Percentiles rank a stretch among this genome's conserved stretches.
Evolutionary conservation across 73 alveolate genomes (phyloP).

Genomic region (Diophrys appendiculata): DNA sequence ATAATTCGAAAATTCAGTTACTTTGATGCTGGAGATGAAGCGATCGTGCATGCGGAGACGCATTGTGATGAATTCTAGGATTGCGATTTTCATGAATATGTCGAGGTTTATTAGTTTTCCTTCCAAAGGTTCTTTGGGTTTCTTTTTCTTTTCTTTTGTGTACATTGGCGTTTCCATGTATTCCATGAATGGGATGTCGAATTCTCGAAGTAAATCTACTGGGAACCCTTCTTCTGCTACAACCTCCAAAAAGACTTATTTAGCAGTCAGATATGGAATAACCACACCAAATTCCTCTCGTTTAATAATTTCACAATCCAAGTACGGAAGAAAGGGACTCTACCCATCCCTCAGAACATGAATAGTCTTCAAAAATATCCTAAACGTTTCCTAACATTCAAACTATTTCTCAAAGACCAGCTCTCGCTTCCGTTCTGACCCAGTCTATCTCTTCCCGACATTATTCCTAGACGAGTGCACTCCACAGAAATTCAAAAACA

Average conservation of each 20-base stretch:
- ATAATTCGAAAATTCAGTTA: conserved; percentile 30
- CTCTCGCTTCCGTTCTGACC: conserved; percentile 34
- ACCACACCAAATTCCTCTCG: conserved; percentile 43
- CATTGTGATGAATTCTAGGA: conserved; percentile 26
- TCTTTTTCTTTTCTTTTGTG: too few relatives aligned
- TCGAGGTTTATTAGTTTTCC: conserved; percentile 30
- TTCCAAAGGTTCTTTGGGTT: too few relatives aligned
- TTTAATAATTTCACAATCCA: conserved; percentile 31
- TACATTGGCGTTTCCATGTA: too few relatives aligned
- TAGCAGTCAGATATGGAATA: conserved; percentile 22
- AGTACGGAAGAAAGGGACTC: conserved; percentile 55
- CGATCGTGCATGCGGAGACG: conserved; percentile 26
- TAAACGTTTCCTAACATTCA: conserved; percentile 50
- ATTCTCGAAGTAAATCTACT: too few relatives aligned
- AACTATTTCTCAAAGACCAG: conserved; percentile 33
- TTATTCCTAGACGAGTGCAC: conserved; percentile 20
- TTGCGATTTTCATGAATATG: conserved; percentile 25
- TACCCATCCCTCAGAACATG: conserved; percentile 34
- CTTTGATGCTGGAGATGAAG: conserved; percentile 20
- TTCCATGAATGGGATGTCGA: too few relatives aligned
- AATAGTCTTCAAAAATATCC: conserved; percentile 38
- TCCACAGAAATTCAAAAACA: conserved; percentile 58
- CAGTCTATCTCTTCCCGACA: not conserved
- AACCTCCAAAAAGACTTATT: too few relatives aligned
- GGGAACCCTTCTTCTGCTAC: too few relatives aligned